phyloP scores from a whole-genome alignment of 1,284 basidiomycete species.

The Marasmius tenuissimus region DNA sequence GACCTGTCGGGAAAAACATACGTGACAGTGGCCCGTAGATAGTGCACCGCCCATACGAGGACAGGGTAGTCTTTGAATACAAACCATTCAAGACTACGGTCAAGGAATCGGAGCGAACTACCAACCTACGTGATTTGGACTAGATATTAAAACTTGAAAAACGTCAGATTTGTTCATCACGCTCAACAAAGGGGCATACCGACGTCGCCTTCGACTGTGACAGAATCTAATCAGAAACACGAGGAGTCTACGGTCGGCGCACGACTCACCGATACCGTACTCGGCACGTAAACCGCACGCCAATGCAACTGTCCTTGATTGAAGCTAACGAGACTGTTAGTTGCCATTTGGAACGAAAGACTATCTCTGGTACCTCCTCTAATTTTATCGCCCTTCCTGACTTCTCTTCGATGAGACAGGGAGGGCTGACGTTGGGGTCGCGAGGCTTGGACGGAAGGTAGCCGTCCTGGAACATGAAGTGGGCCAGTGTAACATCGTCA shows the following conservation, averaged over 20 bases:
- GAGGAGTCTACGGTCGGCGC: background rate
- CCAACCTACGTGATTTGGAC: conserved; percentile 53
- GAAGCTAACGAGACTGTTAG: conserved; percentile 31
- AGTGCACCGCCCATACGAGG: conserved; percentile 58
- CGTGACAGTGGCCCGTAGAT: conserved; percentile 57
- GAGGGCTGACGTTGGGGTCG: conserved; percentile 21
- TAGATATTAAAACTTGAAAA: conserved; percentile 45
- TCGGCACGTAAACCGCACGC: conserved; percentile 42
- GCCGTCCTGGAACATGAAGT: conserved; percentile 53
- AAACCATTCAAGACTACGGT: background rate
- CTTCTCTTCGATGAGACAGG: conserved; percentile 53
- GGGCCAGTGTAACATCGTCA: conserved; percentile 53
- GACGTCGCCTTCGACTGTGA: conserved; percentile 34
- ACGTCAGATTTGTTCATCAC: background rate
- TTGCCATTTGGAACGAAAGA: background rate
- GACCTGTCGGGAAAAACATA: conserved; percentile 23
- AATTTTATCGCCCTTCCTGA: conserved; percentile 37
- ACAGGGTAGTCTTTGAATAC: conserved; percentile 50
- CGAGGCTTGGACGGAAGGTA: conserved; percentile 40
- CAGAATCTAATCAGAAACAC: background rate
- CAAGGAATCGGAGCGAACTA: background rate
- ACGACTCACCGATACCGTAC: conserved; percentile 33
- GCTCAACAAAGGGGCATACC: conserved; percentile 33
- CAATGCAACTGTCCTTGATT: conserved; percentile 42
- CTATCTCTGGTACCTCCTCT: conserved; percentile 33